A percentile compares a stretch with the other conserved stretches of the same genome.
phyloP scores from a whole-genome alignment of 768 basidiomycete genomes.

The Auricularia sp. region DNA sequence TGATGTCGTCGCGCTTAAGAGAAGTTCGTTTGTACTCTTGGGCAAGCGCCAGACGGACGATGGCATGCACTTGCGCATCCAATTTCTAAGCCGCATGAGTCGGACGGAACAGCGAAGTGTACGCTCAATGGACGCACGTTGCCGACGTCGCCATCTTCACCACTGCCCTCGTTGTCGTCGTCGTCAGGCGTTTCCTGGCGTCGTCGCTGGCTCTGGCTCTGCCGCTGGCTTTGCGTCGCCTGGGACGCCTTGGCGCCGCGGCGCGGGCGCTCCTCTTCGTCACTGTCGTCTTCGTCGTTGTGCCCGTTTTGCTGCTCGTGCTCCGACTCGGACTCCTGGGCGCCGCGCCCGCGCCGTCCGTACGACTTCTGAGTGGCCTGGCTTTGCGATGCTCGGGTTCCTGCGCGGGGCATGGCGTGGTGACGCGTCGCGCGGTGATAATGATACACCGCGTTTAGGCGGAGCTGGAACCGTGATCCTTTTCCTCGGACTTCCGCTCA shows the following conservation, averaged over 20 bases:
- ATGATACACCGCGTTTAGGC: no score
- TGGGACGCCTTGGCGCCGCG: neutral
- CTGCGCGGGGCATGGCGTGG: no score
- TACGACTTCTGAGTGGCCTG: neutral
- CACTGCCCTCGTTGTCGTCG: neutral
- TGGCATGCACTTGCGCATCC: constrained; percentile 43
- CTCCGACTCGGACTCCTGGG: neutral
- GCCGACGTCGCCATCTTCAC: neutral
- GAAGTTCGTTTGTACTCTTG: constrained; percentile 58
- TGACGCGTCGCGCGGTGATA: no score
- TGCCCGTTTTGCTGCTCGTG: neutral
- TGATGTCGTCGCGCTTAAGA: constrained; percentile 74
- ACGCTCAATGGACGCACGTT: neutral
- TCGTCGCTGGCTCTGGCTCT: neutral
- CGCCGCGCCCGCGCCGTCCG: neutral
- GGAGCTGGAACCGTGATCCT: no score
- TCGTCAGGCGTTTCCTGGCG: neutral
- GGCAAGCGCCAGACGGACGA: constrained; percentile 77
- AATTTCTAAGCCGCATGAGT: neutral
- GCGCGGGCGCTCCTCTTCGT: neutral
- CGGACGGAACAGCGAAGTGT: neutral
- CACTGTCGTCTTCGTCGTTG: neutral
- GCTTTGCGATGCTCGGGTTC: no score
- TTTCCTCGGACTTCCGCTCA: no score
- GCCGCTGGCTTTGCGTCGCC: neutral